A percentile compares a stretch with the other conserved stretches of the same genome.
Evolutionary conservation across 148 eudicot species (phyloP).

Genomic region (Arbutus unedo): DNA sequence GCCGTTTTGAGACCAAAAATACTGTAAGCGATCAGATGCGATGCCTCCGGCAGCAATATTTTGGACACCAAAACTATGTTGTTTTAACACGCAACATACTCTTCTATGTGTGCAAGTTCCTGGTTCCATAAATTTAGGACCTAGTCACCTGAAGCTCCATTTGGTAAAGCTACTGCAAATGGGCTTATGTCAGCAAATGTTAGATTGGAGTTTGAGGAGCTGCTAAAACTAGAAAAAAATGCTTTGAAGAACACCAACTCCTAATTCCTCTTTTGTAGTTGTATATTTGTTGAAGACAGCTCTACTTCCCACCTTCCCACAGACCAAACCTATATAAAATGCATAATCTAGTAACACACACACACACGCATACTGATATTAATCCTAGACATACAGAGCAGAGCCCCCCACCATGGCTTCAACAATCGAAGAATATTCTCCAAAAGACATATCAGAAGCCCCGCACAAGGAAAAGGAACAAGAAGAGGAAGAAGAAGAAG

Average conservation of each 20-base stretch:
- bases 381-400: not conserved
- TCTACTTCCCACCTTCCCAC: slow-evolving; percentile 25
- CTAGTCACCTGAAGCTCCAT: not conserved
- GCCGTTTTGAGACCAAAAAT: too few species aligned
- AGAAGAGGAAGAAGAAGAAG: slow-evolving; percentile 52
- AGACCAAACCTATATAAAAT: not conserved
- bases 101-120: too few species aligned
- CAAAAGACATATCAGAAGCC: not conserved
- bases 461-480: not conserved
- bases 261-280: slow-evolving; percentile 14
- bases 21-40: too few species aligned
- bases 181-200: not conserved
- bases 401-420: slow-evolving; percentile 7
- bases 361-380: not conserved
- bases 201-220: not conserved
- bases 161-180: not conserved
- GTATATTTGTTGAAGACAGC: slow-evolving; percentile 39
- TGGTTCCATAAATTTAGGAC: too few species aligned
- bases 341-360: not conserved
- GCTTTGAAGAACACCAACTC: not conserved
- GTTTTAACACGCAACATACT: too few species aligned
- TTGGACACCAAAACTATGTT: too few species aligned
- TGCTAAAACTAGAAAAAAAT: not conserved
- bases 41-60: too few species aligned
- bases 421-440: not conserved